phyloP scores from a whole-genome alignment of 306 rosid species.

The Trichosanthes cucumerina region DNA sequence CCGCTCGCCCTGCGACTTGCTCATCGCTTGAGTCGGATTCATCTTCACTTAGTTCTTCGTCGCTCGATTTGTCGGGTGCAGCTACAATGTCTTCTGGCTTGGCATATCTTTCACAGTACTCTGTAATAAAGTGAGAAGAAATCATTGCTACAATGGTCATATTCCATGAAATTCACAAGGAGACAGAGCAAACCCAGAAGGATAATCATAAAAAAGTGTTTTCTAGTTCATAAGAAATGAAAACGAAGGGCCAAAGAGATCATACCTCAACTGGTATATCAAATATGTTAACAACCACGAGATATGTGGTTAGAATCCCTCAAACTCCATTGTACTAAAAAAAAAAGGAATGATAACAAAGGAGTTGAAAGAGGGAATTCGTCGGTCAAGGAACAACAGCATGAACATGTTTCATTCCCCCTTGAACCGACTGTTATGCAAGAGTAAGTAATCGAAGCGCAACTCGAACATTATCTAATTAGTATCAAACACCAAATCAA shows the following conservation, averaged over 20 bases:
- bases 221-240: not conserved
- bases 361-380: no score
- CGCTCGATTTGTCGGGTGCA: slow-evolving; percentile 39
- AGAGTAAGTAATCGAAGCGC: not conserved
- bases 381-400: not conserved
- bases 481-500: not conserved
- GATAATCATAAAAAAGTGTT: not conserved
- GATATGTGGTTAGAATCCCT: no score
- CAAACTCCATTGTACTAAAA: no score
- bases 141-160: not conserved
- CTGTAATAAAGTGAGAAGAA: slow-evolving; percentile 23
- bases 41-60: slow-evolving; percentile 72
- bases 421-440: not conserved
- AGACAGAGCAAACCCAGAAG: not conserved
- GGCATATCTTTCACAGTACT: slow-evolving; percentile 68
- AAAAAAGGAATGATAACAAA: not conserved
- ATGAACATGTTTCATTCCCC: not conserved
- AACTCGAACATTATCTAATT: not conserved
- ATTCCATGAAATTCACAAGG: not conserved
- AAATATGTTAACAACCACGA: no score
- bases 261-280: no score
- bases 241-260: not conserved
- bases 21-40: slow-evolving; percentile 62
- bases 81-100: slow-evolving; percentile 68
- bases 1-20: slow-evolving; percentile 52